phyloP scores from a whole-genome alignment of 371 early-diverging fungal species.

The Conidiobolus incongruus region DNA sequence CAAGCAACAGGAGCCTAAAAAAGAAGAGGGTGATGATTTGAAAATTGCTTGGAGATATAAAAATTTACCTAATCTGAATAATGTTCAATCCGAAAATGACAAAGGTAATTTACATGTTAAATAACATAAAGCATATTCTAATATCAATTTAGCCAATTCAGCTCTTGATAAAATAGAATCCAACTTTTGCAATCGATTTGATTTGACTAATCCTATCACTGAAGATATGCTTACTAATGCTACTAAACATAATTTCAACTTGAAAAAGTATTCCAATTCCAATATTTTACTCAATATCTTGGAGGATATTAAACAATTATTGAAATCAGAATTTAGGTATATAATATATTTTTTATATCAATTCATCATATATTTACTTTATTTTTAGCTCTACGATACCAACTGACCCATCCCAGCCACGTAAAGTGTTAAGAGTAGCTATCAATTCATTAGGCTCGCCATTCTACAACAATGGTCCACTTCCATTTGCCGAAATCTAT shows the following conservation, averaged over 20 bases:
- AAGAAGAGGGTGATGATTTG: slow-evolving; percentile 14
- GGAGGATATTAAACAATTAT: too few species aligned
- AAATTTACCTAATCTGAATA: slow-evolving; percentile 31
- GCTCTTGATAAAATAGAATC: too few species aligned
- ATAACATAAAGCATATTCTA: not conserved
- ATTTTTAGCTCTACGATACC: too few species aligned
- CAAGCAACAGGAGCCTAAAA: slow-evolving; percentile 8
- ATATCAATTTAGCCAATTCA: not conserved
- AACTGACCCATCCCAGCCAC: too few species aligned
- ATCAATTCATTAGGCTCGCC: slow-evolving; percentile 1
- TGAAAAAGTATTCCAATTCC: too few species aligned
- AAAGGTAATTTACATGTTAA: not conserved
- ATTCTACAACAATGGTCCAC: not conserved
- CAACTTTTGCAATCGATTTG: not conserved
- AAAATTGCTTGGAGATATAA: slow-evolving; percentile 87
- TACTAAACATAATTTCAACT: too few species aligned
- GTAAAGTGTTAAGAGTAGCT: not conserved
- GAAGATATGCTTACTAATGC: not conserved
- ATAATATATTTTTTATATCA: too few species aligned
- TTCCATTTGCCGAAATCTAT: slow-evolving; percentile 19
- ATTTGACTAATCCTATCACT: not conserved
- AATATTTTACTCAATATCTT: too few species aligned
- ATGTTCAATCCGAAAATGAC: not conserved
- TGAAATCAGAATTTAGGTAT: too few species aligned
- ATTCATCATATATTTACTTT: too few species aligned